A percentile compares a stretch with the other conserved stretches of the same genome.
Evolutionary conservation across 495 filamentous ascomycete genomes (phyloP).

Genomic region (Bacidia rubella): DNA sequence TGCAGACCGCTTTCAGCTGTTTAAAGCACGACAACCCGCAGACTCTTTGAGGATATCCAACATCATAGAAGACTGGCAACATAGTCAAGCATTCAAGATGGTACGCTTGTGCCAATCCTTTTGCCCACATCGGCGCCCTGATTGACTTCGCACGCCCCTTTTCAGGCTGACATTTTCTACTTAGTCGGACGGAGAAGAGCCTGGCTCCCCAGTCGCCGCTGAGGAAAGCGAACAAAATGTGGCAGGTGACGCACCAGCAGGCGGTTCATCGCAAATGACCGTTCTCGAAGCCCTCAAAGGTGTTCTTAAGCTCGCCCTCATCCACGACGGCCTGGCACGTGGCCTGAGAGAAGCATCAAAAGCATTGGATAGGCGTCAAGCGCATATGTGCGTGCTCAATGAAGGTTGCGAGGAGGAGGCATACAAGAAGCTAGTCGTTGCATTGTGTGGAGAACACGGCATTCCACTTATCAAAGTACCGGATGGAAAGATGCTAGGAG

Average conservation of each 20-base stretch:
- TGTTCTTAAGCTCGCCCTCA: constrained; percentile 92
- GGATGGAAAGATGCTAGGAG: constrained; percentile 97
- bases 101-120: constrained; percentile 15
- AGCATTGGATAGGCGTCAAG: constrained; percentile 92
- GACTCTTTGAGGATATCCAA: constrained; percentile 56
- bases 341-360: constrained; percentile 96
- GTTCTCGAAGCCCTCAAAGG: constrained; percentile 90
- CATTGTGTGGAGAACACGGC: constrained; percentile 96
- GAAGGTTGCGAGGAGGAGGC: constrained; percentile 99
- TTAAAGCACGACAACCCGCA: constrained; percentile 1
- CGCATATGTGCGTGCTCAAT: constrained; percentile 99
- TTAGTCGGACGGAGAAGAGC: constrained; percentile 82
- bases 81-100: constrained; percentile 23
- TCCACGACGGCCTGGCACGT: constrained; percentile 98
- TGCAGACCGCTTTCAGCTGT: not conserved
- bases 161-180: constrained; percentile 6
- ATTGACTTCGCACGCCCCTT: constrained; percentile 1
- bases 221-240: constrained; percentile 74
- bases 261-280: constrained; percentile 82
- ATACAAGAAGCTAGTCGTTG: constrained; percentile 99
- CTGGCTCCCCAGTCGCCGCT: constrained; percentile 45
- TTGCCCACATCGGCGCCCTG: constrained; percentile 1
- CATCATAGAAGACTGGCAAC: constrained; percentile 28
- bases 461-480: constrained; percentile 99
- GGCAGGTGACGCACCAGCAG: constrained; percentile 72